phyloP scores from a whole-genome alignment of 2,329 filamentous ascomycete genomes.

The Beauveria caledonica region DNA sequence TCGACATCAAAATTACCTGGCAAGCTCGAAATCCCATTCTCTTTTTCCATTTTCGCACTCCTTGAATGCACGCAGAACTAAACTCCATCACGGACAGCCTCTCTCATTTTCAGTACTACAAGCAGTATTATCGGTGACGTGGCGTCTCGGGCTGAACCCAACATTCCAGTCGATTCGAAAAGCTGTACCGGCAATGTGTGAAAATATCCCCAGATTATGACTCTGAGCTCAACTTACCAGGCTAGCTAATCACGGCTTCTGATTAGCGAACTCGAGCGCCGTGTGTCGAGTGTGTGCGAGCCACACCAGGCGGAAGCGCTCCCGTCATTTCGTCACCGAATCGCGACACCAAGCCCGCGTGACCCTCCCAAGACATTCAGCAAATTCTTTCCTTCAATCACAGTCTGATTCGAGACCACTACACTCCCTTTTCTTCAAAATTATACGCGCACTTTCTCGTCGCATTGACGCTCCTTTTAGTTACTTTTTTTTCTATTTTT shows the following conservation, averaged over 20 bases:
- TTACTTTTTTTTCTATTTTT: neutral
- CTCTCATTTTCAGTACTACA: too few relatives aligned
- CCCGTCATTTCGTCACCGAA: constrained; percentile 5
- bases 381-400: neutral
- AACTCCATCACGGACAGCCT: too few relatives aligned
- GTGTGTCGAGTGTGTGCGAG: neutral
- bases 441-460: neutral
- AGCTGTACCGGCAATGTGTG: too few relatives aligned
- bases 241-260: neutral
- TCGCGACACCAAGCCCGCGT: neutral
- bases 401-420: neutral
- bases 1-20: too few relatives aligned
- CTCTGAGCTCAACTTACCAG: too few relatives aligned
- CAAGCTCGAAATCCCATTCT: too few relatives aligned
- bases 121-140: too few relatives aligned
- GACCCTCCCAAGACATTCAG: neutral
- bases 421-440: neutral
- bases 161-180: too few relatives aligned
- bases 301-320: neutral
- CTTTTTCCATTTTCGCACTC: too few relatives aligned
- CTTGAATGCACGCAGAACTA: too few relatives aligned
- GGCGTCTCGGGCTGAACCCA: too few relatives aligned
- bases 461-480: neutral
- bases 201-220: too few relatives aligned
- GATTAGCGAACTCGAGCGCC: neutral